A percentile compares a stretch with the other conserved stretches of the same genome.
phyloP scores from a whole-genome alignment of 495 filamentous ascomycete genomes.

The Articulospora tetracladia region DNA sequence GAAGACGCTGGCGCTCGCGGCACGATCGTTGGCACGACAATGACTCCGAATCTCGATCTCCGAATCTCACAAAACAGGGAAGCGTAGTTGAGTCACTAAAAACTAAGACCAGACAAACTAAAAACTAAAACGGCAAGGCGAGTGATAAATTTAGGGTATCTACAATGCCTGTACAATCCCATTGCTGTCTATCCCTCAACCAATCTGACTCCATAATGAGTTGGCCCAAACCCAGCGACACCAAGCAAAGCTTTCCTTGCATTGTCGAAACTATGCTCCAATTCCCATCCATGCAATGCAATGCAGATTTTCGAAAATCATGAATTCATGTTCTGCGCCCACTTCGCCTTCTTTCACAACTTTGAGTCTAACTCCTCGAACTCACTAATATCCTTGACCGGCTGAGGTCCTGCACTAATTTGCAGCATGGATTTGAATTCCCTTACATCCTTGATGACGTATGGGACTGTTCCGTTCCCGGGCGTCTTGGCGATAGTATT shows the following conservation, averaged over 20 bases:
- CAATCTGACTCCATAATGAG: too few species aligned
- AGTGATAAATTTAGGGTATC: background rate
- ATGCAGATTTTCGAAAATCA: background rate
- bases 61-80: too few species aligned
- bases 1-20: too few species aligned
- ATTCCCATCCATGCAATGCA: background rate
- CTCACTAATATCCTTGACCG: constrained; percentile 71
- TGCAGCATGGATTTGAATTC: constrained; percentile 70
- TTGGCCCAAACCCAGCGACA: background rate
- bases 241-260: background rate
- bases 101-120: too few species aligned
- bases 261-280: background rate
- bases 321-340: background rate
- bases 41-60: too few species aligned
- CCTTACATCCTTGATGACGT: constrained; percentile 67
- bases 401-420: constrained; percentile 63
- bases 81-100: too few species aligned
- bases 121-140: background rate
- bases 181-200: background rate
- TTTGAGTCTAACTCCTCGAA: constrained; percentile 61
- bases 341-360: constrained; percentile 8
- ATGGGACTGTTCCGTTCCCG: constrained; percentile 39
- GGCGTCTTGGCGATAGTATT: constrained; percentile 26
- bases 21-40: too few species aligned
- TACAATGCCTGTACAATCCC: background rate